Evolutionary conservation across 331 rosid genomes (phyloP).

Genomic region (Quercus tomentella): DNA sequence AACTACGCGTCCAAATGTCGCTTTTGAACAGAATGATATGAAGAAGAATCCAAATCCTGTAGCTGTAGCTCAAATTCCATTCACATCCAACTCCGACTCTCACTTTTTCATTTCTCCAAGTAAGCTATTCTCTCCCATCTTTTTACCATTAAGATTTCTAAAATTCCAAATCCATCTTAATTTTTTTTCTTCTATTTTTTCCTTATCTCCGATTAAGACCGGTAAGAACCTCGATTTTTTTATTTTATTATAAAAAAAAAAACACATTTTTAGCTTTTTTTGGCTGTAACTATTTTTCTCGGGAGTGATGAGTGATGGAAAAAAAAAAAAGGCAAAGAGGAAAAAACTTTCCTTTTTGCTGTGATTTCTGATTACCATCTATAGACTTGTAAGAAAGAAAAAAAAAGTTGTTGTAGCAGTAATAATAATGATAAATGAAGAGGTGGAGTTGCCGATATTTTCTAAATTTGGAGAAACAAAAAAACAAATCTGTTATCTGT

Average conservation of each 20-base stretch:
- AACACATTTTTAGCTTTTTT: not conserved
- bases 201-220: not conserved
- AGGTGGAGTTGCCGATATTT: not conserved
- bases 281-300: not conserved
- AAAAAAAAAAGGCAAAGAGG: not conserved
- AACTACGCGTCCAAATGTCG: not conserved
- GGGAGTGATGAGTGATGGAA: not conserved
- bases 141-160: not conserved
- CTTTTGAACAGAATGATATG: not conserved
- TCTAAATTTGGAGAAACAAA: not conserved
- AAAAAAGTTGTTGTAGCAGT: not conserved
- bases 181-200: not conserved
- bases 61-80: not conserved
- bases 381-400: too few relatives aligned
- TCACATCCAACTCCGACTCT: not conserved
- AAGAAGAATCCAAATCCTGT: constrained; percentile 12
- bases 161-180: not conserved
- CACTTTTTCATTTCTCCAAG: not conserved
- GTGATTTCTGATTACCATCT: not conserved
- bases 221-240: not conserved
- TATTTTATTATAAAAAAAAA: not conserved
- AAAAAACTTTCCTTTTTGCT: not conserved
- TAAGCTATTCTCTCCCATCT: not conserved
- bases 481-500: not conserved
- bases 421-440: not conserved